A percentile compares a stretch with the other conserved stretches of the same genome.
Evolutionary conservation across 331 rosid genomes (phyloP).

Genomic region (Rosa hybrid): DNA sequence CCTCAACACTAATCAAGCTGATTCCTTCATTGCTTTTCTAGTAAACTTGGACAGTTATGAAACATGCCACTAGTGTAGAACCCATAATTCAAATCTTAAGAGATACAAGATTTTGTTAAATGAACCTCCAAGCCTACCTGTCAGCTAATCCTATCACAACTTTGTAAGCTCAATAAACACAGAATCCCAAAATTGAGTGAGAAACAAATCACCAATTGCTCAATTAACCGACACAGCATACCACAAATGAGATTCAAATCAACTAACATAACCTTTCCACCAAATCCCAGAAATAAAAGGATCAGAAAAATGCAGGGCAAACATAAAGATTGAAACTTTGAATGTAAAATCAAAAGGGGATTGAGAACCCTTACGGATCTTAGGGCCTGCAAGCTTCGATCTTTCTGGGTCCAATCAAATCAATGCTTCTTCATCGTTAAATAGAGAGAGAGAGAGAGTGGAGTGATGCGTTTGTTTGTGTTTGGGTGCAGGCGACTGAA

Average conservation of each 20-base stretch:
- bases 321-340: neutral
- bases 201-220: slow-evolving; percentile 5
- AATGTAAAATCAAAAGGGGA: neutral
- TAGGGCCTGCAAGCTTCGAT: slow-evolving; percentile 19
- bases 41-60: neutral
- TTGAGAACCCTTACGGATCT: slow-evolving; percentile 34
- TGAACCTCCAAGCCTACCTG: slow-evolving; percentile 4
- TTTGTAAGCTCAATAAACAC: neutral
- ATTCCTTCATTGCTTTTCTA: slow-evolving; percentile 1
- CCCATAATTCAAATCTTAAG: neutral
- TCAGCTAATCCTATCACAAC: slow-evolving; percentile 15
- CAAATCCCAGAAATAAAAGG: slow-evolving; percentile 12
- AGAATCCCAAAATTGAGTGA: neutral
- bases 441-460: neutral
- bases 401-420: slow-evolving; percentile 23
- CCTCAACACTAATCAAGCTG: neutral
- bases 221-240: neutral
- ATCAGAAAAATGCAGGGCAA: slow-evolving; percentile 3
- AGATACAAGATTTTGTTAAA: neutral
- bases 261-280: neutral
- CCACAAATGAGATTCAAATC: neutral
- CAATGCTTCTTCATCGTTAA: slow-evolving; percentile 19
- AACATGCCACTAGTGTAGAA: neutral
- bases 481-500: slow-evolving; percentile 9
- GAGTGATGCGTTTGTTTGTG: neutral